Percentiles rank a stretch among this genome's conserved stretches.
phyloP scores from a whole-genome alignment of 2,329 filamentous ascomycete species.

The Lojkania enalia region DNA sequence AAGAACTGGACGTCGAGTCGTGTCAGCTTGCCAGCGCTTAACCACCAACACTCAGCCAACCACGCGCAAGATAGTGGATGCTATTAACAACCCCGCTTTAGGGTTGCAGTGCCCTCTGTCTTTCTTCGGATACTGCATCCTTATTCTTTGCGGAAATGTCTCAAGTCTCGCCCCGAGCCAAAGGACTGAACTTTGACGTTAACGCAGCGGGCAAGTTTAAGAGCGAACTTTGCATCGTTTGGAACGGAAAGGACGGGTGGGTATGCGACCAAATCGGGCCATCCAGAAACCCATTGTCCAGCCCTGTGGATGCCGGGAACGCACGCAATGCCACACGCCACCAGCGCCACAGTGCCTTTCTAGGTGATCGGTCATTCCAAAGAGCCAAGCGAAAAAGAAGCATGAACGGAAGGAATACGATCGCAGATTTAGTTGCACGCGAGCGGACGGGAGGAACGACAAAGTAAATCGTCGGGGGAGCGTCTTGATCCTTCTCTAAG shows the following conservation, averaged over 20 bases:
- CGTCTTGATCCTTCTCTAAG: slow-evolving; percentile 16
- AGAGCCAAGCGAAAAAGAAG: slow-evolving; percentile 5
- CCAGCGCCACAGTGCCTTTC: not conserved
- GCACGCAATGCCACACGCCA: slow-evolving; percentile 4
- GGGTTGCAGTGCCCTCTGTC: not conserved
- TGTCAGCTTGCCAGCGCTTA: slow-evolving; percentile 14
- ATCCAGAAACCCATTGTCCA: slow-evolving; percentile 7
- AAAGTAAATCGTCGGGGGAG: slow-evolving; percentile 7
- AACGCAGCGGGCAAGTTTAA: slow-evolving; percentile 3
- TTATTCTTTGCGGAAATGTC: not conserved
- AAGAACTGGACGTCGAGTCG: slow-evolving; percentile 9
- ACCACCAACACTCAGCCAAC: slow-evolving; percentile 9
- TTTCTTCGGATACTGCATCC: not conserved
- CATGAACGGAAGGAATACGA: slow-evolving; percentile 12
- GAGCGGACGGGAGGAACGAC: slow-evolving; percentile 17
- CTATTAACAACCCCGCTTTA: slow-evolving; percentile 5
- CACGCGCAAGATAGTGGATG: not conserved
- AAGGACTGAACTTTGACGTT: slow-evolving; percentile 1
- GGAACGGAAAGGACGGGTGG: not conserved
- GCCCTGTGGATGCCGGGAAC: slow-evolving; percentile 14
- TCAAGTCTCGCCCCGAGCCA: slow-evolving; percentile 1
- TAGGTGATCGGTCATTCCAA: slow-evolving; percentile 1
- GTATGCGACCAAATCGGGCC: slow-evolving; percentile 2
- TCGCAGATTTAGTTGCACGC: slow-evolving; percentile 3
- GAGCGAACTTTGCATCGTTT: not conserved